A percentile compares a stretch with the other conserved stretches of the same genome.
Evolutionary conservation across 495 filamentous ascomycete species (phyloP).

Genomic region (Xylaria telfairii): DNA sequence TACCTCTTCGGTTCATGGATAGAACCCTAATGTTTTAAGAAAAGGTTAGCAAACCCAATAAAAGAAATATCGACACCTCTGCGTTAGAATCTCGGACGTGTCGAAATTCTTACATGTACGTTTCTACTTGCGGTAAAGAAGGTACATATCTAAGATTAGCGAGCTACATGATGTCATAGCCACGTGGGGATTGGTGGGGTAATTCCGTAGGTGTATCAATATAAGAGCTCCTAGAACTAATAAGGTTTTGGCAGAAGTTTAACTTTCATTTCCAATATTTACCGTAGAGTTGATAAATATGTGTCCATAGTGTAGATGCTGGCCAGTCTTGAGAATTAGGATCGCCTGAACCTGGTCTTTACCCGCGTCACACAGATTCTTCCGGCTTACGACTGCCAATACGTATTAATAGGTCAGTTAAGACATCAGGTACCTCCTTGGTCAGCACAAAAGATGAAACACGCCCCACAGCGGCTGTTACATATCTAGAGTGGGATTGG

Average conservation of each 20-base stretch:
- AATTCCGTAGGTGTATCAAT: background rate
- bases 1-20: too few species aligned
- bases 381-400: background rate
- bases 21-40: too few species aligned
- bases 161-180: background rate
- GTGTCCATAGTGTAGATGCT: background rate
- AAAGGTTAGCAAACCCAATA: too few species aligned
- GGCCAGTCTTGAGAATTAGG: background rate
- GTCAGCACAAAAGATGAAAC: constrained; percentile 21
- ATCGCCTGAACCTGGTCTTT: background rate
- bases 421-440: too few species aligned
- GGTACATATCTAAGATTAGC: too few species aligned
- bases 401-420: background rate
- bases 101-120: too few species aligned
- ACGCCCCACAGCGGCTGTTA: constrained; percentile 20
- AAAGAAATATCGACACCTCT: too few species aligned
- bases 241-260: background rate
- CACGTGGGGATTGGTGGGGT: background rate
- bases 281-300: background rate
- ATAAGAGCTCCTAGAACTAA: background rate
- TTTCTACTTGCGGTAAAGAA: too few species aligned
- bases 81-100: too few species aligned
- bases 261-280: background rate
- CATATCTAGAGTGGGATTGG: background rate
- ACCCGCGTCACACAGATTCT: background rate